Percentiles rank a stretch among this genome's conserved stretches.
Evolutionary conservation across 495 filamentous ascomycete species (phyloP).

Genomic region (Talaromyces proteolyticus): DNA sequence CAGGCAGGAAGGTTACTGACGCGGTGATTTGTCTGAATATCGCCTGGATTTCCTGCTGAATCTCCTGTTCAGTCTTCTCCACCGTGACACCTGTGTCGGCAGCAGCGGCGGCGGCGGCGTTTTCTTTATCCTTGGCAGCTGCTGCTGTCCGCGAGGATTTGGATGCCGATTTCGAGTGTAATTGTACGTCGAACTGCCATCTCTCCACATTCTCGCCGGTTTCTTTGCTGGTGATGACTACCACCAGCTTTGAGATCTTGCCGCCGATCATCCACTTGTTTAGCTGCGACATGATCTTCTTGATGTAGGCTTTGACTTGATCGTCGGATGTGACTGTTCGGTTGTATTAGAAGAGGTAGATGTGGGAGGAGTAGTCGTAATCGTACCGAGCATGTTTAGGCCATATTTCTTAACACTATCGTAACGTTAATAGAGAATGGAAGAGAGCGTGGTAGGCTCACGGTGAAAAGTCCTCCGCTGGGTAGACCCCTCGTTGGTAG

Average conservation of each 20-base stretch:
- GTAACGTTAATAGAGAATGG: conserved; percentile 1
- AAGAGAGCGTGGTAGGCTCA: conserved; percentile 33
- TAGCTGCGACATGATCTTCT: conserved; percentile 95
- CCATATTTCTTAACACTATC: conserved; percentile 95
- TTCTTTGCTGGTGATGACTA: conserved; percentile 94
- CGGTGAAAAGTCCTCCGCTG: conserved; percentile 95
- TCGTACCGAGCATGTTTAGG: conserved; percentile 86
- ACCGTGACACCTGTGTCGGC: conserved; percentile 13
- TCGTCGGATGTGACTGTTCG: conserved; percentile 84
- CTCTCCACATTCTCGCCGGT: conserved; percentile 92
- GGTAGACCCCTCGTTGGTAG: conserved; percentile 95
- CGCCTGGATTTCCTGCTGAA: conserved; percentile 89
- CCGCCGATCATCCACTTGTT: conserved; percentile 94
- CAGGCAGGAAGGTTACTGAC: conserved; percentile 92
- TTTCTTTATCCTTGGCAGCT: conserved; percentile 54
- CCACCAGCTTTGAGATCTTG: conserved; percentile 93
- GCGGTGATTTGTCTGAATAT: conserved; percentile 98
- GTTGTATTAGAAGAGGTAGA: conserved; percentile 4
- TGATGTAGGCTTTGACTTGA: conserved; percentile 97
- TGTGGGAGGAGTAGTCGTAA: neutral
- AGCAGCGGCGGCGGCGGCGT: conserved; percentile 21
- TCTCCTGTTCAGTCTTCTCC: conserved; percentile 88
- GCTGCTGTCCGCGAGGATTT: conserved; percentile 6
- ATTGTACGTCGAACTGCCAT: conserved; percentile 94
- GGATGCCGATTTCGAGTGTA: neutral